Evolutionary conservation across 768 basidiomycete genomes (phyloP).

Genomic region (Lentinus brumalis): DNA sequence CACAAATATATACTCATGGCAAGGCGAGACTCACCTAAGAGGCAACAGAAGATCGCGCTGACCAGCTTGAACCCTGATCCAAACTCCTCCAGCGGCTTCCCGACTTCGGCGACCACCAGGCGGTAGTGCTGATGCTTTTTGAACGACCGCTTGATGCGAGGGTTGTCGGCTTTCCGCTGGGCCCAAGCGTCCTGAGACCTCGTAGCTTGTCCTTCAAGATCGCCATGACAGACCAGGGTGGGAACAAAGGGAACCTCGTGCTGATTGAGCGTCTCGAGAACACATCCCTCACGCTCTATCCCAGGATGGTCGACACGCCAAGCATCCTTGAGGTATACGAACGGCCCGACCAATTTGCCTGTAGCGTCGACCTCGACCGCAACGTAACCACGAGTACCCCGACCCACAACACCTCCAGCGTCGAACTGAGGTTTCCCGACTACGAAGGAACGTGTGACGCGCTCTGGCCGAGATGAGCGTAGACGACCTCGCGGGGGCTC

Average conservation of each 20-base stretch:
- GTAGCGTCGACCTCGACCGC: slow-evolving; percentile 7
- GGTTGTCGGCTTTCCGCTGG: neutral
- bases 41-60: neutral
- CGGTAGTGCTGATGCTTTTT: slow-evolving; percentile 18
- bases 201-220: neutral
- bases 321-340: slow-evolving; percentile 19
- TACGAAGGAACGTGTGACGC: slow-evolving; percentile 2
- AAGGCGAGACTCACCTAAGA: neutral
- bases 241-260: neutral
- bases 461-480: too few species aligned
- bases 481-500: too few species aligned
- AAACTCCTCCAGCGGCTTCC: slow-evolving; percentile 8
- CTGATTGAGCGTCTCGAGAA: neutral
- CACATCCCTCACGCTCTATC: slow-evolving; percentile 3
- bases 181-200: neutral
- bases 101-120: slow-evolving; percentile 15
- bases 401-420: slow-evolving; percentile 5
- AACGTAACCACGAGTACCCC: slow-evolving; percentile 15
- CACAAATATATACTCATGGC: neutral
- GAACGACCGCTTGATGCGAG: neutral
- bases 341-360: neutral
- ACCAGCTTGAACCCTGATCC: neutral
- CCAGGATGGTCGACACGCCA: slow-evolving; percentile 4
- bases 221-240: slow-evolving; percentile 6
- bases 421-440: slow-evolving; percentile 10